Base-by-base conservation (phyloP, 176 grass and related monocot genomes). In the Oryza coarctata region DNA sequence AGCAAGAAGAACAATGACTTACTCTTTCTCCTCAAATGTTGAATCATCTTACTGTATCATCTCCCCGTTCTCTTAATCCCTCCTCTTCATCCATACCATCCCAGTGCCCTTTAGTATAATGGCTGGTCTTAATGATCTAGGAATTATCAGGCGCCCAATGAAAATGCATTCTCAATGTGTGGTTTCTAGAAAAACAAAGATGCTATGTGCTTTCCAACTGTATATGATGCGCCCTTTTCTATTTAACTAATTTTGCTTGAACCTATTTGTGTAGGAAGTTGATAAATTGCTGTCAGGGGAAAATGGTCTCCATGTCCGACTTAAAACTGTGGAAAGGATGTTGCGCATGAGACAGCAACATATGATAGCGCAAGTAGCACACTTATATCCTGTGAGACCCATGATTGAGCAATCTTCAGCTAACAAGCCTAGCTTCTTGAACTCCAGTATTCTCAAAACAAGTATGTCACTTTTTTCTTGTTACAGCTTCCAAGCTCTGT, bases 361-460 rank as follows among this genome's bases (percentile, higher is more conserved):
- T 75, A 95, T 99, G 97, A 63, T 87, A 68, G 12, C 62, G 1
- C 89, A 92, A 80, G 87, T 94, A 83, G 78, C 87, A 80, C 67
- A 76, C 22, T 28, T 99, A 85, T 99, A 95, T 85, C 93, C 97
- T 65, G 85, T 99, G 57, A 85, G 79, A 77, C 81, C 74, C 68
- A 47, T 90, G 50, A 84, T 89, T 74, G 93, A 90, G 73, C 80
- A 89, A 80, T 60, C 91, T 85, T 14, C 52, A 39, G 68, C 65
- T 68, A 86, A 87, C 34, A 94, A 86, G 52, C 71, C 80, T 75
- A 80, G 80, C 74, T 89, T 81, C 74, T 89, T 81, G 71, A 76
- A 47, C 60, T 71, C 86, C 68, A 75, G 36, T 47, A 64, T 78
- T 68, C 77, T 39, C 29, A 85, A 71, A 94, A 75, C 69, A 71